phyloP scores from a whole-genome alignment of 2,329 filamentous ascomycete genomes.

The Lachnellula occidentalis region DNA sequence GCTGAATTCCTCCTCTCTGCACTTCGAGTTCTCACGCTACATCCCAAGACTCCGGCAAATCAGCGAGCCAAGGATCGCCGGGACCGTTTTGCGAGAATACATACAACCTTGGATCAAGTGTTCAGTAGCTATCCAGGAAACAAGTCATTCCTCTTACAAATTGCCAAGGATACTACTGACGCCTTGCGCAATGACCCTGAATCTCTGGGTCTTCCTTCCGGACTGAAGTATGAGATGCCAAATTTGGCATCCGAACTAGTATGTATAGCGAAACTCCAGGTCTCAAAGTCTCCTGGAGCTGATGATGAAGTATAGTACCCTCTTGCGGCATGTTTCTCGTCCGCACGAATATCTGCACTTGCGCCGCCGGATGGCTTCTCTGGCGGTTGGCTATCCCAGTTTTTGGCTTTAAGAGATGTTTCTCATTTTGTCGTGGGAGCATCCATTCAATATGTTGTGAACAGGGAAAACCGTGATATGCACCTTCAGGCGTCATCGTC shows the following conservation, averaged over 20 bases:
- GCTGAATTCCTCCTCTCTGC: conserved; percentile 35
- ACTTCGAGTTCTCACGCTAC: conserved; percentile 35
- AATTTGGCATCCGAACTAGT: conserved; percentile 36
- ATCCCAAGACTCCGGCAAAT: conserved; percentile 33
- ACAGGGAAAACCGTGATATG: conserved; percentile 32
- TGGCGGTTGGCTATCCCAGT: conserved; percentile 36
- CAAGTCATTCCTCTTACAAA: conserved; percentile 35
- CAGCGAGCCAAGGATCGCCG: conserved; percentile 33
- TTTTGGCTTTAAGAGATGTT: conserved; percentile 36
- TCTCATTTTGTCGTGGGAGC: conserved; percentile 36
- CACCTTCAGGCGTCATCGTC: conserved; percentile 32
- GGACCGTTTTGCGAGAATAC: conserved; percentile 36
- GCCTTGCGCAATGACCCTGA: conserved; percentile 33
- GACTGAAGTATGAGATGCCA: conserved; percentile 32
- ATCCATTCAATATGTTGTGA: conserved; percentile 35
- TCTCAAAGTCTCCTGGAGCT: not conserved
- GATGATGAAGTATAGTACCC: conserved; percentile 31
- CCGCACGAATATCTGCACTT: conserved; percentile 33
- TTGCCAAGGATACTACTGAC: conserved; percentile 35
- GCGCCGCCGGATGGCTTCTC: conserved; percentile 27
- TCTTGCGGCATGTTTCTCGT: conserved; percentile 32
- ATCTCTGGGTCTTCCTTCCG: conserved; percentile 31
- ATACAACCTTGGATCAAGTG: conserved; percentile 34
- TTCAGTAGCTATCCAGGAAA: conserved; percentile 36
- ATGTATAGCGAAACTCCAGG: conserved; percentile 3